Percentiles rank a stretch among this genome's conserved stretches.
phyloP scores from a whole-genome alignment of 257 asterid species.

The Oldenlandia corymbosa region DNA sequence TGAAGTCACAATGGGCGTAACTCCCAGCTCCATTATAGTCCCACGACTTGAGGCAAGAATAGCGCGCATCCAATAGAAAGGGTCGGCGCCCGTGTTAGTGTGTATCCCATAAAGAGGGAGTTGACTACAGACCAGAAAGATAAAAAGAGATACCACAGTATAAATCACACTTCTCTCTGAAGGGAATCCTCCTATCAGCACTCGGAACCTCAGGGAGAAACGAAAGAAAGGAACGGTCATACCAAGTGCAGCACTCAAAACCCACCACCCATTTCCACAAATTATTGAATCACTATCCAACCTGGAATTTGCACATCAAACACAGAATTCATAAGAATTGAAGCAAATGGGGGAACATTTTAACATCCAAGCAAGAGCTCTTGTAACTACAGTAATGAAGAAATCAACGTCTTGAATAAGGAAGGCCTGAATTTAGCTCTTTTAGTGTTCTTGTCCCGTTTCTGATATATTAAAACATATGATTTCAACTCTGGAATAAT shows the following conservation, averaged over 20 bases:
- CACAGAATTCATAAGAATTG: neutral
- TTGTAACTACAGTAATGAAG: neutral
- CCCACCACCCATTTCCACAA: conserved; percentile 57
- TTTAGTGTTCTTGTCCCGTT: neutral
- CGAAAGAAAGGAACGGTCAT: conserved; percentile 56
- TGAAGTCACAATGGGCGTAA: conserved; percentile 67
- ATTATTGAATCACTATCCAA: neutral
- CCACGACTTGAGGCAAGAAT: conserved; percentile 72
- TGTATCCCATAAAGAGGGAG: conserved; percentile 73
- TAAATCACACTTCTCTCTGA: conserved; percentile 60
- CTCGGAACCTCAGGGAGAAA: conserved; percentile 67
- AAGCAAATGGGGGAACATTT: neutral
- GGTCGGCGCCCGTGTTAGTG: conserved; percentile 67
- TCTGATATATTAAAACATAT: neutral
- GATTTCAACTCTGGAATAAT: neutral
- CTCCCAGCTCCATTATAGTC: conserved; percentile 73
- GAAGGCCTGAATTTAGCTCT: neutral
- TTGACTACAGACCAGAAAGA: conserved; percentile 64
- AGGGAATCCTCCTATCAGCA: conserved; percentile 61
- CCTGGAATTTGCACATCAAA: neutral
- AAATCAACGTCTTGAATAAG: neutral
- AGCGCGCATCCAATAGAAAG: conserved; percentile 75
- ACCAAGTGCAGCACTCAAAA: conserved; percentile 72
- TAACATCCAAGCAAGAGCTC: neutral
- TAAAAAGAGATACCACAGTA: conserved; percentile 53